These are phyloP conservation scores for Pseudocercospora crystallina DNA, from an alignment of 2,329 filamentous ascomycete species.

Conservation along the genomic window DNA sequence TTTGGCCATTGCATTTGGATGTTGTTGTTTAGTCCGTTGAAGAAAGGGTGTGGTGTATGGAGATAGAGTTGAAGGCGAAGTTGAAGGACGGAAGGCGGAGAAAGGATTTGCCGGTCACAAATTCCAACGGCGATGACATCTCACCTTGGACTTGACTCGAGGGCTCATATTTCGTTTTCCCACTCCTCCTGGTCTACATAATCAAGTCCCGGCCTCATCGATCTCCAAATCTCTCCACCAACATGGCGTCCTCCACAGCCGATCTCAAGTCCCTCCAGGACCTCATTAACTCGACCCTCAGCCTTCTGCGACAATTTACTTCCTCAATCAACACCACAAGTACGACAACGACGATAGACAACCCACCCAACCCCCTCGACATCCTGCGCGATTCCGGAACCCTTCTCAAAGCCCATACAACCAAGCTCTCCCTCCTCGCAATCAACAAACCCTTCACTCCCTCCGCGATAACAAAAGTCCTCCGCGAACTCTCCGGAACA, in stretches of 20 bases:
- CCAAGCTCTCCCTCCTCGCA: constrained; percentile 81
- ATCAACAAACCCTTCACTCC: constrained; percentile 86
- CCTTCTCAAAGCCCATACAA: constrained; percentile 77
- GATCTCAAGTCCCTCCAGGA: constrained; percentile 30
- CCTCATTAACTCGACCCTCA: constrained; percentile 31
- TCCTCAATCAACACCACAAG: constrained; percentile 28
- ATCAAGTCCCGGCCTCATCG: too few relatives aligned
- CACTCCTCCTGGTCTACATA: too few relatives aligned
- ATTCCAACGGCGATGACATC: too few relatives aligned
- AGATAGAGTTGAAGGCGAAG: too few relatives aligned
- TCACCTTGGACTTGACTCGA: too few relatives aligned
- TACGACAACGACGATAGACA: constrained; percentile 24
- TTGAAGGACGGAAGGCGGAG: too few relatives aligned
- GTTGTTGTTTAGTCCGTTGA: neutral
- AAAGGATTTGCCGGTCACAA: too few relatives aligned
- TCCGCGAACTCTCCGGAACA: constrained; percentile 69
- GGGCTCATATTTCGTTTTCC: too few relatives aligned
- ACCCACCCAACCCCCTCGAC: constrained; percentile 57
- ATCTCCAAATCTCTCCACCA: neutral
- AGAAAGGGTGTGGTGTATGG: too few relatives aligned
- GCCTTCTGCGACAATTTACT: constrained; percentile 35
- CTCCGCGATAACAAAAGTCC: constrained; percentile 67
- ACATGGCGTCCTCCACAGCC: constrained; percentile 29
- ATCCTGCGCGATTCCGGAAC: constrained; percentile 70
- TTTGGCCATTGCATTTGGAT: constrained; percentile 9